Base-by-base conservation (phyloP, 2,329 filamentous ascomycete species). In the Colletotrichum sp. region DNA sequence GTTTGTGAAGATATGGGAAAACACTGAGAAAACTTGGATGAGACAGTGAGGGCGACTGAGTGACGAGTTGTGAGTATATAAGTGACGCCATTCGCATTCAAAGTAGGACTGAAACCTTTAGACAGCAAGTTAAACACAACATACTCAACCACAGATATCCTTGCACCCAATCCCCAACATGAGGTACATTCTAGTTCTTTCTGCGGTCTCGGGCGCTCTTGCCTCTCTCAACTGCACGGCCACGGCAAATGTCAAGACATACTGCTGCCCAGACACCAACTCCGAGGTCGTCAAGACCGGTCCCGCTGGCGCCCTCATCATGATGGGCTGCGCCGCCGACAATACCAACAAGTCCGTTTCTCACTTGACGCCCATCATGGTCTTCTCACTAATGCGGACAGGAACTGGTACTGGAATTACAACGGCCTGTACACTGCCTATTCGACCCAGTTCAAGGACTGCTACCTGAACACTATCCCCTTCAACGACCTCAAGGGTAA, bases 381-480 rank as follows among this genome's bases (percentile, higher is more conserved):
- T 6, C 2, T 69, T 16, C 34, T 63, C 2, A 1, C 59, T 52
- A 34, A 24, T 5, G 8, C 21, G 13, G 6, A 28, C 52, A 77
- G 76, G 36, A 71, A 72, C 52, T 77, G 73, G 73, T 76, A 76
- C 63, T 77, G 76, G 76, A 76, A 77, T 70, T 77, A 76, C 62
- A 77, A 77, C 67, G 76, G 76, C 26, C 74, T 77, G 26, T 77
- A 77, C 74, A 76, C 74, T 4, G 36, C 76, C 9, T 77, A 73
- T 63, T 77, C 68, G 15, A 73, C 69, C n/a, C 59, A 77, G n/a
- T 67, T 76, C 65, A 76, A 69, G 32, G 70, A 77, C n/a, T 77
- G 76, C 70, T 67, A 71, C 36, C 73, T 76, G 52, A 73, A 71
- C 59, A 76, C 65, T 36, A 77, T 72, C 44, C 65, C 65, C 12